Percentiles rank a stretch among this genome's conserved stretches.
Conservation (phyloP, 495 filamentous ascomycete species). For the Hyphodiscus hymeniophilus region DNA sequence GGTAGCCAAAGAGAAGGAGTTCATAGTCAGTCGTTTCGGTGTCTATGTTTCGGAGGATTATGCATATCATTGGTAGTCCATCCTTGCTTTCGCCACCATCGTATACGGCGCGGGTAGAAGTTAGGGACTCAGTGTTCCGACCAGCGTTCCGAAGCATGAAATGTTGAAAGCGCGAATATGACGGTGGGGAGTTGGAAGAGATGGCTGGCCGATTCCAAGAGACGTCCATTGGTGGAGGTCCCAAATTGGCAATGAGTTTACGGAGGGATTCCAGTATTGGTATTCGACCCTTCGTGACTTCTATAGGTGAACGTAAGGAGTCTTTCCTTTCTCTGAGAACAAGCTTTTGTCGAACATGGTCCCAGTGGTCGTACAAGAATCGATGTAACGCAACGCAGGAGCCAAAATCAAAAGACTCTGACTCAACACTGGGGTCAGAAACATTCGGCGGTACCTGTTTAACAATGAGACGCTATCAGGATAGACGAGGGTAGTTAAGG, state of each 20-base stretch:
- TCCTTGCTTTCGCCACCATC: slow-evolving; percentile 63
- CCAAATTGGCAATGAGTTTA: slow-evolving; percentile 52
- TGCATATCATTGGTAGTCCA: slow-evolving; percentile 56
- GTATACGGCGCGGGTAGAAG: slow-evolving; percentile 54
- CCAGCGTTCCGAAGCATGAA: slow-evolving; percentile 62
- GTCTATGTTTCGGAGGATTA: slow-evolving; percentile 56
- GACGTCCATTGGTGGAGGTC: slow-evolving; percentile 54
- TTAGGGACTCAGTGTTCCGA: slow-evolving; percentile 48
- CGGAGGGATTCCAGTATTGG: slow-evolving; percentile 43
- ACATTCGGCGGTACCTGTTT: slow-evolving; percentile 33
- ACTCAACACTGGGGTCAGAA: slow-evolving; percentile 24
- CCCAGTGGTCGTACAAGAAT: slow-evolving; percentile 62
- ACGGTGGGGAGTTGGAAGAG: slow-evolving; percentile 45
- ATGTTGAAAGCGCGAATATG: slow-evolving; percentile 58
- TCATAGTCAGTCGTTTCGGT: slow-evolving; percentile 51
- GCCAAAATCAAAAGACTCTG: slow-evolving; percentile 58
- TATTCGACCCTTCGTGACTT: slow-evolving; percentile 34
- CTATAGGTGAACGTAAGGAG: slow-evolving; percentile 39
- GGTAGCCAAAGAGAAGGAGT: slow-evolving; percentile 52
- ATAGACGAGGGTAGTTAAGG: not conserved
- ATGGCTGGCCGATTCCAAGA: slow-evolving; percentile 55
- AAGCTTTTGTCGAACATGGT: slow-evolving; percentile 53
- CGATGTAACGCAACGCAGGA: slow-evolving; percentile 56
- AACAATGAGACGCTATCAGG: slow-evolving; percentile 5
- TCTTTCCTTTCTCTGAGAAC: slow-evolving; percentile 46